Evolutionary conservation across 2,329 filamentous ascomycete species (phyloP), one percentile per base, ranked within the genome.

Genomic region (Clarireedia paspali): DNA sequence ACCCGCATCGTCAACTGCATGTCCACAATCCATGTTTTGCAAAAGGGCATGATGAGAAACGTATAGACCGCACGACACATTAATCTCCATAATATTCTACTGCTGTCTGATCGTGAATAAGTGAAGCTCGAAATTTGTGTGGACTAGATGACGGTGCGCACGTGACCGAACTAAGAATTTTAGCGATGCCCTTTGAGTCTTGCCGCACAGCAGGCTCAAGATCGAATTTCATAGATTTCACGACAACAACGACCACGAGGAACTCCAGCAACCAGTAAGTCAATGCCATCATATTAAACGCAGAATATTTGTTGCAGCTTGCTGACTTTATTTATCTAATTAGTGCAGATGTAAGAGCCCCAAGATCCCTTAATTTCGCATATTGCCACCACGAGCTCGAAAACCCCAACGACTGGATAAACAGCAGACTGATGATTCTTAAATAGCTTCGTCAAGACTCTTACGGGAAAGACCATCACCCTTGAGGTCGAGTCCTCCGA

Each of bases 391-490:
- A 26, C 12, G 55, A 54, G 27, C 24, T 5, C 10, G 50, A 62
- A 55, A 60, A 56, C 47, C 57, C 51, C 12, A 12, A 47, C 30
- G 36, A 50, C 48, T 46, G 55, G 24, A 39, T 56, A 20, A 63
- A 39, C 26, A 47, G 23, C 61, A 50, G 39, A 27, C 53, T 68
- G 60, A 68, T 57, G 27, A 55, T 50, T 45, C 17, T 26, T 24
- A 7, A 53, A 65, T 78, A 95, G 89, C 87, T 97, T 97, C 88
- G 92, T 97, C 81, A 97, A 96, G 88, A 96, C 92, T 84, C 90
- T 96, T 74, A 96, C 92, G 84, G 92, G 94, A 80, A 97, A 97
- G 89, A 97, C 92, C 78, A 96, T 97, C 84, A 97, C 94, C 79
- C 88, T 96, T 72, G 92, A 97, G 87, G 91, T 96, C 76, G 92